phyloP scores from a whole-genome alignment of 176 grass and related monocot genomes.

The Musa beccarii region DNA sequence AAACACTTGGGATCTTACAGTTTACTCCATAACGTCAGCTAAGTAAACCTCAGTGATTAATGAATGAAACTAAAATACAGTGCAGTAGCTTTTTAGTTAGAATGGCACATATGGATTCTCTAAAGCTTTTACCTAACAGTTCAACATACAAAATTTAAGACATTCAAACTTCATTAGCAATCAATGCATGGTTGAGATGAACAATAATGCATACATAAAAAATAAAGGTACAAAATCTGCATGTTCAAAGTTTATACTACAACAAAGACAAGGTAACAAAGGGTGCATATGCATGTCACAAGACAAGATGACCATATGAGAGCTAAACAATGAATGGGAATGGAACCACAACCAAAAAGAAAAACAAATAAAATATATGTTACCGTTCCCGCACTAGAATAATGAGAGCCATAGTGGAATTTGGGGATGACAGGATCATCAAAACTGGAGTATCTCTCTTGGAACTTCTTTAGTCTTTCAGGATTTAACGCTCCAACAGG shows the following conservation, averaged over 20 bases:
- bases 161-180: too few species aligned
- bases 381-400: constrained; percentile 94
- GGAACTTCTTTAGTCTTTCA: constrained; percentile 85
- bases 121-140: too few species aligned
- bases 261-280: not conserved
- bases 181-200: too few species aligned
- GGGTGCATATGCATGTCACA: not conserved
- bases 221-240: not conserved
- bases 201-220: not conserved
- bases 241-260: not conserved
- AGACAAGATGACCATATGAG: not conserved
- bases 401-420: constrained; percentile 91
- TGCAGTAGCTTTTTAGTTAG: too few species aligned
- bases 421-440: constrained; percentile 87
- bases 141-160: too few species aligned
- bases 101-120: too few species aligned
- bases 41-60: too few species aligned
- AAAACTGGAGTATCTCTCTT: constrained; percentile 86
- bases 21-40: too few species aligned
- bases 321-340: constrained; percentile 8
- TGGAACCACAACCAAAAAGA: constrained; percentile 1
- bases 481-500: constrained; percentile 85
- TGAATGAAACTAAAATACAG: too few species aligned
- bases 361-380: constrained; percentile 19
- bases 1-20: too few species aligned